Base-by-base conservation (phyloP, 2,329 filamentous ascomycete species). In the Aureobasidium subglaciale region DNA sequence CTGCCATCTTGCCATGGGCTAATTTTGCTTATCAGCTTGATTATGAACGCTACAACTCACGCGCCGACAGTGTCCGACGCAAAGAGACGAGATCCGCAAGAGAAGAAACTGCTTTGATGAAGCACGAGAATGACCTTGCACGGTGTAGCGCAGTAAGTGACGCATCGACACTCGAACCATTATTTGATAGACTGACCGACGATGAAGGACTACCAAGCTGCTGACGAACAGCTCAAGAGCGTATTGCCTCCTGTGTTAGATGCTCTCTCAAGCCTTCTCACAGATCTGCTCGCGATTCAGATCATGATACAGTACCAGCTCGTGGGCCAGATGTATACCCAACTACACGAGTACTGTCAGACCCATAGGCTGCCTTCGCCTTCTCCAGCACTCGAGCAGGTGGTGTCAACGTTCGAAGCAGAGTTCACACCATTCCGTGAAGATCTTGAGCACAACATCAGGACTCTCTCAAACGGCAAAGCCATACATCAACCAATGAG, bases 241-340 rank as follows among this genome's bases (percentile, higher is more conserved):
- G 83, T 80, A 15, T 79, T 95, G 2, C 90, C 90, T 8, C 83
- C 81, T 1, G 73, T 95, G 8, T 82, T 91, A 52, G 73, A 79
- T 3, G 84, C 86, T 9, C 79, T 85, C 4, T 88, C 90, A 66
- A 85, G 79, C 22, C 74, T 95, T n/a, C 77, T 92, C 11, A 87
- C 88, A 25, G 82, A 83, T 52, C 75, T 95, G 18, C 77, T 91
- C 10, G 78, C 79, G 37, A 78, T 80, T 32, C 85, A 91, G 64
- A 82, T 92, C 41, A 77, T 86, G 65, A 83, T 90, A 25, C 88
- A 92, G 68, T 90, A 90, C 67, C 81, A 83, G 43, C 75, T 93
- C 50, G 80, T 93, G 5, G 88, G 84, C 0, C 78, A 90, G 59
- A 84, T 89, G 62, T 93, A 93, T 70, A 93, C 88, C 1, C 78